These are phyloP conservation scores for Eremochloa ophiuroides DNA, from an alignment of 176 grass and related monocot species.

Conservation along the genomic window DNA sequence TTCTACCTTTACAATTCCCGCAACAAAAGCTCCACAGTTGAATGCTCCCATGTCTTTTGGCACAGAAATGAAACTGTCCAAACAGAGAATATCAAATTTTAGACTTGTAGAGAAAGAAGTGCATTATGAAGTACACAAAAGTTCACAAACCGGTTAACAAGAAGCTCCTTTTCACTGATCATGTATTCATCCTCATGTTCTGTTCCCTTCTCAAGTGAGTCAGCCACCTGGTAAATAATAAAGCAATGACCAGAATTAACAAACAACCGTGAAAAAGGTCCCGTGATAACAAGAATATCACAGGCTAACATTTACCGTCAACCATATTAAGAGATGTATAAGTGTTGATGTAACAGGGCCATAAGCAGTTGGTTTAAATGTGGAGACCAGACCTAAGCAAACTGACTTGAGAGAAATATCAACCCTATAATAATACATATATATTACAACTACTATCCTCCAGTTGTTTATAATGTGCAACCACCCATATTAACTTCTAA, in stretches of 20 bases:
- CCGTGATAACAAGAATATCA: background rate
- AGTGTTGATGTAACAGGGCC: background rate
- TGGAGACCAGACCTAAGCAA: background rate
- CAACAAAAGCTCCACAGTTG: conserved; percentile 96
- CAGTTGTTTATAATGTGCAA: background rate
- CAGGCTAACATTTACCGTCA: background rate
- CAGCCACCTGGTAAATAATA: conserved; percentile 65
- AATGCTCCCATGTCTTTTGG: conserved; percentile 99
- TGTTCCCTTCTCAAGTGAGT: conserved; percentile 99
- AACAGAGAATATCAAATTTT: background rate
- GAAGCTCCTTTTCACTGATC: conserved; percentile 99
- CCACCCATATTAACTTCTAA: background rate
- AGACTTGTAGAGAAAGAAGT: background rate
- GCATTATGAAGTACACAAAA: conserved; percentile 1
- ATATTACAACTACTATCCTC: background rate
- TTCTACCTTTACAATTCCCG: conserved; percentile 84
- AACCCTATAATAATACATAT: background rate
- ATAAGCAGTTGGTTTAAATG: background rate
- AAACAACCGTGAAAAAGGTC: background rate
- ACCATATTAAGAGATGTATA: background rate
- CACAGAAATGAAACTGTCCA: conserved; percentile 86
- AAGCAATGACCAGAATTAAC: conserved; percentile 8
- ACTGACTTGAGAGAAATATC: too few relatives aligned
- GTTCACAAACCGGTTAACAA: conserved; percentile 81
- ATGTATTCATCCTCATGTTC: conserved; percentile 99